phyloP scores from a whole-genome alignment of 148 eudicot species.

The Chenopodium berlandieri region DNA sequence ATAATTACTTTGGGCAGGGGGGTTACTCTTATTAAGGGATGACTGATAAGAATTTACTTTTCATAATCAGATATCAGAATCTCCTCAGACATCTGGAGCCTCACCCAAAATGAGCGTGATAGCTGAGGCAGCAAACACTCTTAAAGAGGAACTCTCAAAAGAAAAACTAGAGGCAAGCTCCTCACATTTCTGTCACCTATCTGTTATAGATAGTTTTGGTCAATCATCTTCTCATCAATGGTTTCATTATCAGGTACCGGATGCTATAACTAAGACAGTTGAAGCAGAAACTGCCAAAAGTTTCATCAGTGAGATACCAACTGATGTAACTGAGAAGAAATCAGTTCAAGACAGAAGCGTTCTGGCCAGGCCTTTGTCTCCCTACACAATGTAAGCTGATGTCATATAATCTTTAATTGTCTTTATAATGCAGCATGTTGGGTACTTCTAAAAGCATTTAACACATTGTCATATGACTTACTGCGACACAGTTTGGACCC shows the following conservation, averaged over 20 bases:
- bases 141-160: conserved; percentile 31
- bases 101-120: conserved; percentile 23
- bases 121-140: conserved; percentile 31
- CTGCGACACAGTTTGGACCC: neutral
- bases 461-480: neutral
- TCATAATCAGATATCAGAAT: conserved; percentile 36
- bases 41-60: conserved; percentile 6
- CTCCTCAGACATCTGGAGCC: conserved; percentile 23
- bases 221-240: conserved; percentile 7
- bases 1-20: neutral
- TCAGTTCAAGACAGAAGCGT: conserved; percentile 17
- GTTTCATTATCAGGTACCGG: conserved; percentile 21
- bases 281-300: conserved; percentile 25
- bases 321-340: conserved; percentile 18
- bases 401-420: neutral
- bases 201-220: conserved; percentile 6
- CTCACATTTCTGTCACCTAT: neutral
- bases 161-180: conserved; percentile 28
- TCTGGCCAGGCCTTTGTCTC: conserved; percentile 51
- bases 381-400: conserved; percentile 63
- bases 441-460: neutral
- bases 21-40: neutral
- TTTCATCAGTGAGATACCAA: conserved; percentile 19
- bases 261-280: conserved; percentile 19
- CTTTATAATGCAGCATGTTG: neutral